These are phyloP conservation scores for Aspergillus asperescens DNA, from an alignment of 495 filamentous ascomycete genomes.

Conservation along the genomic window DNA sequence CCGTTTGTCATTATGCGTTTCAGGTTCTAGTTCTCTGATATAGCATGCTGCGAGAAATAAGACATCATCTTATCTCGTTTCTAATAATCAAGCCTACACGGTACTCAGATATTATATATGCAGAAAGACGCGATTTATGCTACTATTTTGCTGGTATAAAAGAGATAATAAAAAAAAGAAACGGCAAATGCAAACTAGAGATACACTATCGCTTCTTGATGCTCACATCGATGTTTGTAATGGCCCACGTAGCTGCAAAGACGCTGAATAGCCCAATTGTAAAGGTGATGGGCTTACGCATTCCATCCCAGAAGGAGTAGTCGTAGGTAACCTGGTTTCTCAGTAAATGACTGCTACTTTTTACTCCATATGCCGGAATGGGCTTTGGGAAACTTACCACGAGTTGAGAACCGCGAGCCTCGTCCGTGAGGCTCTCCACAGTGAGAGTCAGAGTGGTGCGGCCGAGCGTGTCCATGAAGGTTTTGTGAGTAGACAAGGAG, in stretches of 20 bases:
- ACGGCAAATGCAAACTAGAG: constrained; percentile 7
- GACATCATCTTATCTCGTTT: neutral
- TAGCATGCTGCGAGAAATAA: neutral
- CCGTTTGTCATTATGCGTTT: neutral
- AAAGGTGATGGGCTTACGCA: constrained; percentile 83
- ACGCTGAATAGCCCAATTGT: constrained; percentile 67
- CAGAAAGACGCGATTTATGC: neutral
- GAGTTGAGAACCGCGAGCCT: constrained; percentile 72
- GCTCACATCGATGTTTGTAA: constrained; percentile 71
- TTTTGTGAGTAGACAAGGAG: constrained; percentile 62
- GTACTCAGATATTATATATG: neutral
- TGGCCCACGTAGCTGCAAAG: constrained; percentile 68
- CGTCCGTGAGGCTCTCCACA: constrained; percentile 82
- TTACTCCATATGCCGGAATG: neutral
- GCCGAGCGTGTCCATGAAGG: constrained; percentile 91
- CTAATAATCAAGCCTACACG: neutral
- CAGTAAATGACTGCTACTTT: constrained; percentile 7
- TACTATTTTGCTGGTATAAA: constrained; percentile 14
- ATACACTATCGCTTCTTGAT: constrained; percentile 51
- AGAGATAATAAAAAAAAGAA: constrained; percentile 14
- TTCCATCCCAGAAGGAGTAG: constrained; percentile 64
- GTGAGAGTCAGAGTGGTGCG: constrained; percentile 77
- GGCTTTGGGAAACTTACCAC: constrained; percentile 47
- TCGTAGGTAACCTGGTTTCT: constrained; percentile 66
- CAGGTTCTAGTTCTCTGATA: neutral